Base-by-base conservation (phyloP, 2,329 filamentous ascomycete genomes). In the Diplodia corticola region DNA sequence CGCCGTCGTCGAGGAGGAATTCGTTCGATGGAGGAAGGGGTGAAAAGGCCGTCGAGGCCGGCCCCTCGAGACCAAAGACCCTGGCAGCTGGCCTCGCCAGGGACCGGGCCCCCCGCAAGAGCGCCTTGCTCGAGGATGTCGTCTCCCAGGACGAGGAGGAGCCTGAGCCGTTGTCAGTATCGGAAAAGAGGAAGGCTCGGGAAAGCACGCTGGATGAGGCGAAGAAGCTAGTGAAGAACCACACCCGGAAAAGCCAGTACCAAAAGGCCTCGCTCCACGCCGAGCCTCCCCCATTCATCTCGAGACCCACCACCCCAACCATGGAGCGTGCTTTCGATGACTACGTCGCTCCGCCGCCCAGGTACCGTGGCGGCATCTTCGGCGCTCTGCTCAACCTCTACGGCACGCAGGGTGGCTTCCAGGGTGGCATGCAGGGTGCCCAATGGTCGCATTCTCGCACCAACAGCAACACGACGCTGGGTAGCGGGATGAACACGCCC, bases 291-390 rank as follows among this genome's bases (percentile, higher is more conserved):
- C 44, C 33, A 12, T 17, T 66, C 46, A 54, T 66, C 46, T 85
- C 83, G 17, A 83, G 82, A 17, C 80, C 80, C 50, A 76, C 80
- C 6, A 85, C 83, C 2, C 84, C 82, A 1, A 76, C 76, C 1
- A 76, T 79, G 49, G 80, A 83, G 53, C 73, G 78, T 46, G 81
- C 86, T 50, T 81, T 84, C 24, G 83, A 84, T 55, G 84, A 86
- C 65, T 91, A 91, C 72, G 85, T 91, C 20, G 87, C 89, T 51
- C 82, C 83, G 49, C 91, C 91, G 4, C 79, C 82, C 24, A 85
- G 89, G 69, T 93, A 91, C 74, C 86, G 88, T 59, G 89, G 88
- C 33, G 91, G 92, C 33, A 86, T 94, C 54, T 80, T 96, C 1
- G 88, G 89, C 2, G 89, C 88, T 0, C 80, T 96, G 0, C 80